These are phyloP conservation scores for Botrytis cinerea DNA, from an alignment of 2,329 filamentous ascomycete species.

Conservation along the genomic window DNA sequence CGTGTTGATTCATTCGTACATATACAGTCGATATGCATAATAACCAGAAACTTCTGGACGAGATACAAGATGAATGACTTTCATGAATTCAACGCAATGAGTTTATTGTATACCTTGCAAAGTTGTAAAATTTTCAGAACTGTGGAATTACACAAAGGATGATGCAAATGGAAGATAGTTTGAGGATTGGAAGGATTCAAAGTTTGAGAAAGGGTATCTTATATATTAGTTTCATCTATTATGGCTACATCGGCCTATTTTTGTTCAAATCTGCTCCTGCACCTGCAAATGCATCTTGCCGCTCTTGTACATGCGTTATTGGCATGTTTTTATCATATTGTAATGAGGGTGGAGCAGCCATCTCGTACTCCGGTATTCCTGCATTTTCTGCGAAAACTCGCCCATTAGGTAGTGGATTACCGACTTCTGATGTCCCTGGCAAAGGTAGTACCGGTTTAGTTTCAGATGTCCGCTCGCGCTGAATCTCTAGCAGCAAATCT, in stretches of 20 bases:
- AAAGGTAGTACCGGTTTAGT: too few species aligned
- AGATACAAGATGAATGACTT: neutral
- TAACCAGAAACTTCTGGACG: neutral
- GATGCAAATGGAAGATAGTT: too few species aligned
- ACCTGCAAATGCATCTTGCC: neutral
- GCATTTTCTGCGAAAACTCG: neutral
- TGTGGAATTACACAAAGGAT: neutral
- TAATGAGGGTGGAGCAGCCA: neutral
- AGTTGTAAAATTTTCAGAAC: neutral
- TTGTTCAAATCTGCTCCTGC: neutral
- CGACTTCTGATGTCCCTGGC: neutral
- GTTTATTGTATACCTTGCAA: neutral
- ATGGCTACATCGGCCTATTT: neutral
- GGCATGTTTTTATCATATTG: neutral
- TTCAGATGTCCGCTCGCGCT: neutral
- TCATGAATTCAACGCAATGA: neutral
- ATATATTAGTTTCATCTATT: constrained; percentile 2
- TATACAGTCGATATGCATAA: neutral
- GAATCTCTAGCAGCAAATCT: neutral
- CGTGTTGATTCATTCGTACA: neutral
- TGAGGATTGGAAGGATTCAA: neutral
- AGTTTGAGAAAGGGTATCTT: neutral
- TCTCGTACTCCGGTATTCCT: neutral
- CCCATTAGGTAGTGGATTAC: neutral
- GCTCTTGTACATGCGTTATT: neutral